Evolutionary conservation across 164 flowering plant species (phyloP).

Genomic region (Pachysandra terminalis): DNA sequence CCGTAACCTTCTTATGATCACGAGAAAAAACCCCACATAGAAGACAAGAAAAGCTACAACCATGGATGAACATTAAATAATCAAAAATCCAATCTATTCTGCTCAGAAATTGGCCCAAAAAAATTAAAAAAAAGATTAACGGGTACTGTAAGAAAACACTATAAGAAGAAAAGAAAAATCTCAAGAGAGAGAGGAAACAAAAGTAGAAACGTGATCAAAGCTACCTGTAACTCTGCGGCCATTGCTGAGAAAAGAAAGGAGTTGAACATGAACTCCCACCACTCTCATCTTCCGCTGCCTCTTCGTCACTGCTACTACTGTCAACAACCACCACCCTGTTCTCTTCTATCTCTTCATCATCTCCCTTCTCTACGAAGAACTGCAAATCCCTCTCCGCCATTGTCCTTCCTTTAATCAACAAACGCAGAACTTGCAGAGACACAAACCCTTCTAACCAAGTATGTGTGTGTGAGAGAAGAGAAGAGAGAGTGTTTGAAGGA

Average conservation of each 20-base stretch:
- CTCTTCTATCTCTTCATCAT: slow-evolving; percentile 9
- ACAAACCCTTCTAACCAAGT: background rate
- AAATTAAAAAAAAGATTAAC: too few species aligned
- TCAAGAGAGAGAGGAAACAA: background rate
- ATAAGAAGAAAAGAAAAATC: background rate
- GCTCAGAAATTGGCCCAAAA: too few species aligned
- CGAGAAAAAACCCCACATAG: background rate
- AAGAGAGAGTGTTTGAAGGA: too few species aligned
- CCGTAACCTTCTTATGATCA: background rate
- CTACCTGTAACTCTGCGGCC: slow-evolving; percentile 35
- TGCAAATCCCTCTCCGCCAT: slow-evolving; percentile 18
- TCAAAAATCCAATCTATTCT: too few species aligned
- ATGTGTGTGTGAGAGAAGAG: too few species aligned
- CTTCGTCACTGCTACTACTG: background rate
- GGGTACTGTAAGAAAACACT: too few species aligned
- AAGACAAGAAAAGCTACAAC: background rate
- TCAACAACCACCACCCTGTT: background rate
- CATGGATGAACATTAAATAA: too few species aligned
- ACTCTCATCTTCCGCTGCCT: background rate
- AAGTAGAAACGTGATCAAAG: background rate
- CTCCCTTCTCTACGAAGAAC: slow-evolving; percentile 12
- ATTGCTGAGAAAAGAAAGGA: slow-evolving; percentile 25
- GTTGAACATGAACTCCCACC: slow-evolving; percentile 1
- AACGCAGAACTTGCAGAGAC: background rate
- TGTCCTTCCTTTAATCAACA: background rate